These are phyloP conservation scores for Thermoascus crustaceus DNA, from an alignment of 2,329 filamentous ascomycete genomes.

Conservation along the genomic window DNA sequence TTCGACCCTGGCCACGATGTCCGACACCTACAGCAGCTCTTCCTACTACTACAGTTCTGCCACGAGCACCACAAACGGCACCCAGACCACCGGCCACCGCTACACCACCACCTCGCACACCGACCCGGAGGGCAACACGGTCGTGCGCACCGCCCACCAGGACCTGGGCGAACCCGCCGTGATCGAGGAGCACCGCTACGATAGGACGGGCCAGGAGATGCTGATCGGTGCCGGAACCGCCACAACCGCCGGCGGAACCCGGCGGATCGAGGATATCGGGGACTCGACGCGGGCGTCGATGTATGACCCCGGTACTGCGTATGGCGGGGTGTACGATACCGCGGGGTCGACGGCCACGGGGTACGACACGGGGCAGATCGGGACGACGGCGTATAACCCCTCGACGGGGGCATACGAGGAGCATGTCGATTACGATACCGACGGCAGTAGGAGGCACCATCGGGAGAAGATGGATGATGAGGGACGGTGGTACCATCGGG, in stretches of 20 bases:
- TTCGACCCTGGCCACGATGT: background rate
- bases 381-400: conserved; percentile 2
- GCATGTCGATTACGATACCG: conserved; percentile 24
- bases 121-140: conserved; percentile 23
- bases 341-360: background rate
- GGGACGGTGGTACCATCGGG: conserved; percentile 25
- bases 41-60: conserved; percentile 27
- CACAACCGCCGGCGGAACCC: conserved; percentile 16
- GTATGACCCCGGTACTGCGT: conserved; percentile 7
- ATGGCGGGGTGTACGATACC: conserved; percentile 5
- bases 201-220: conserved; percentile 24
- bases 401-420: conserved; percentile 22
- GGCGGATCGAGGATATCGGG: conserved; percentile 22
- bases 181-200: conserved; percentile 27
- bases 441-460: conserved; percentile 18
- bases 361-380: conserved; percentile 6
- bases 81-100: conserved; percentile 22
- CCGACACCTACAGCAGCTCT: conserved; percentile 22
- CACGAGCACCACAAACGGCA: conserved; percentile 18
- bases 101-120: conserved; percentile 26
- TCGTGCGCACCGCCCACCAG: conserved; percentile 26
- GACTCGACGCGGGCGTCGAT: conserved; percentile 9
- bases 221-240: conserved; percentile 9
- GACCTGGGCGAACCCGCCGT: conserved; percentile 26
- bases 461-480: conserved; percentile 22